Evolutionary conservation across 139 green algal genomes (phyloP).

Genomic region (Chlamydomonas sp.): DNA sequence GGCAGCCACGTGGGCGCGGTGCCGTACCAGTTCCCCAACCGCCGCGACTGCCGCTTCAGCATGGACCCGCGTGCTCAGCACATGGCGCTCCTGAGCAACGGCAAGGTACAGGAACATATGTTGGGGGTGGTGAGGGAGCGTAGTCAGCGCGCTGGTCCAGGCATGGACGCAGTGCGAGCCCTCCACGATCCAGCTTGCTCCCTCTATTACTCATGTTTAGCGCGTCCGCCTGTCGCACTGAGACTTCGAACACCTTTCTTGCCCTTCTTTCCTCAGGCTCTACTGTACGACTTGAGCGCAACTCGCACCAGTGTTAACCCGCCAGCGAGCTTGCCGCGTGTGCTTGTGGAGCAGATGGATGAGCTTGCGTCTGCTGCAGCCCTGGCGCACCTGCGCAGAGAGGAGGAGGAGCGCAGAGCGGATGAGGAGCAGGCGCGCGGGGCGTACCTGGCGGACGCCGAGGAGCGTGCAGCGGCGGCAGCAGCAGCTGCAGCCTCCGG

Average conservation of each 20-base stretch:
- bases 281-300: constrained; percentile 58
- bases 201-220: background rate
- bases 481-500: too few relatives aligned
- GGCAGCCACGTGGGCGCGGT: constrained; percentile 14
- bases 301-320: constrained; percentile 9
- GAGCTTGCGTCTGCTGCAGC: constrained; percentile 1
- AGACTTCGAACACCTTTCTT: background rate
- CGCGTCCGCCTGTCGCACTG: background rate
- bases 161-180: too few relatives aligned
- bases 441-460: too few relatives aligned
- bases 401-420: background rate
- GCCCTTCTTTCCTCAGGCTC: constrained; percentile 32
- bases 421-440: background rate
- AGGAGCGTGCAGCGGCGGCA: too few relatives aligned
- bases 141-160: background rate
- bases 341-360: background rate
- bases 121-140: background rate
- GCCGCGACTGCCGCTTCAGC: constrained; percentile 38
- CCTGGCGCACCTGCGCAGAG: constrained; percentile 28
- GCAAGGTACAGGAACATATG: constrained; percentile 30
- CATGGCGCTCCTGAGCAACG: constrained; percentile 56
- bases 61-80: constrained; percentile 54
- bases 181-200: too few relatives aligned
- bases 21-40: constrained; percentile 30
- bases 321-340: background rate